Conservation (phyloP, 169 alveolate species). For the Besnoitia besnoiti region DNA sequence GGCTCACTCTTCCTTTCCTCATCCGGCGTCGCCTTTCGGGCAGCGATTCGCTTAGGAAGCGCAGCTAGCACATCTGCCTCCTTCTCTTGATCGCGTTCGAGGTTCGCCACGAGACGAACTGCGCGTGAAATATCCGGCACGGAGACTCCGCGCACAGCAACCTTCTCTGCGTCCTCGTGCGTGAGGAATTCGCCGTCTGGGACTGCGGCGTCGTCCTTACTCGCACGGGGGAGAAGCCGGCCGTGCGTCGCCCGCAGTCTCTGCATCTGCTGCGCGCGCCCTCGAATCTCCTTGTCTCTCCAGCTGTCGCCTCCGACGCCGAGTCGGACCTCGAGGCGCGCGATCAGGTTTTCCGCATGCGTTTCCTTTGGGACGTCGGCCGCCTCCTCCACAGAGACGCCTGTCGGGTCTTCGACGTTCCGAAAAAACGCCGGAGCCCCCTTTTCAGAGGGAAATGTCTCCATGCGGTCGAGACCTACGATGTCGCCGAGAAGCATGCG, state of each 20-base stretch:
- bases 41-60: too few species aligned
- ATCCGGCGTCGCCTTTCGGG: neutral
- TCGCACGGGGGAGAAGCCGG: neutral
- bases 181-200: neutral
- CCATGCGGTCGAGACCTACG: too few species aligned
- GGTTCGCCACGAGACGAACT: neutral
- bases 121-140: neutral
- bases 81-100: conserved; percentile 10
- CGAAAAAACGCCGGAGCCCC: neutral
- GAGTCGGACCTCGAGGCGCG: neutral
- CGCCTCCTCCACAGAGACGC: neutral
- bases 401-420: neutral
- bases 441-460: too few species aligned
- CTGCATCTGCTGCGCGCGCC: neutral
- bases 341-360: neutral
- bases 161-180: neutral
- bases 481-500: neutral
- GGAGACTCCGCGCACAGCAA: neutral
- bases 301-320: neutral
- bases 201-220: neutral
- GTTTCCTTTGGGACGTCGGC: neutral
- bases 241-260: neutral
- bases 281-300: neutral
- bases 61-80: neutral
- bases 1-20: too few species aligned